phyloP scores from a whole-genome alignment of 805 yeast species.

The Lipomyces kockii region DNA sequence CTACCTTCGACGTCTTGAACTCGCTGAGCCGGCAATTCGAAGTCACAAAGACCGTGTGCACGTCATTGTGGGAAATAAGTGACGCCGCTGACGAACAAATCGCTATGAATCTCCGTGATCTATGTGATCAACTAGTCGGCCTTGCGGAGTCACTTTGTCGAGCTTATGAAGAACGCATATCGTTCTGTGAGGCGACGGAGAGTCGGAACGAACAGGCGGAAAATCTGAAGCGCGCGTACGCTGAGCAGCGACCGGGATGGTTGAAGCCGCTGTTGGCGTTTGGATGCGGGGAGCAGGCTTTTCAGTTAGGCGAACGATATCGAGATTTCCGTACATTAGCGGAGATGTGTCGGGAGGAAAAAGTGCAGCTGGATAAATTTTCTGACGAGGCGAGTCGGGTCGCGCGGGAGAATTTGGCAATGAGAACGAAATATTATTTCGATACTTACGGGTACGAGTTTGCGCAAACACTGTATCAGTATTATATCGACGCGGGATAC shows the following conservation, averaged over 20 bases:
- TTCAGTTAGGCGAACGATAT: conserved; percentile 67
- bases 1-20: conserved; percentile 35
- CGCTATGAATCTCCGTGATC: conserved; percentile 22
- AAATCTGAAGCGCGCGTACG: conserved; percentile 34
- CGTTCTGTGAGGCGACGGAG: conserved; percentile 33
- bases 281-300: conserved; percentile 58
- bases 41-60: conserved; percentile 23
- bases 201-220: conserved; percentile 23
- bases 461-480: conserved; percentile 65
- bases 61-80: conserved; percentile 30
- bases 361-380: conserved; percentile 15
- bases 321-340: conserved; percentile 69
- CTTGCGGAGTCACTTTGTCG: conserved; percentile 53
- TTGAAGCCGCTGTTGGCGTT: conserved; percentile 57
- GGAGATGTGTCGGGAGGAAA: conserved; percentile 45
- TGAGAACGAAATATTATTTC: conserved; percentile 52
- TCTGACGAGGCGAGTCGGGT: conserved; percentile 8
- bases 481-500: conserved; percentile 59
- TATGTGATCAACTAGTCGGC: conserved; percentile 43
- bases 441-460: conserved; percentile 68
- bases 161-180: conserved; percentile 37
- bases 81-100: conserved; percentile 22
- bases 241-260: conserved; percentile 57
- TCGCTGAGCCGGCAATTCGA: conserved; percentile 39
- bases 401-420: conserved; percentile 22